These are phyloP conservation scores for Hygrophila difformis DNA, from an alignment of 257 asterid genomes.

Conservation along the genomic window DNA sequence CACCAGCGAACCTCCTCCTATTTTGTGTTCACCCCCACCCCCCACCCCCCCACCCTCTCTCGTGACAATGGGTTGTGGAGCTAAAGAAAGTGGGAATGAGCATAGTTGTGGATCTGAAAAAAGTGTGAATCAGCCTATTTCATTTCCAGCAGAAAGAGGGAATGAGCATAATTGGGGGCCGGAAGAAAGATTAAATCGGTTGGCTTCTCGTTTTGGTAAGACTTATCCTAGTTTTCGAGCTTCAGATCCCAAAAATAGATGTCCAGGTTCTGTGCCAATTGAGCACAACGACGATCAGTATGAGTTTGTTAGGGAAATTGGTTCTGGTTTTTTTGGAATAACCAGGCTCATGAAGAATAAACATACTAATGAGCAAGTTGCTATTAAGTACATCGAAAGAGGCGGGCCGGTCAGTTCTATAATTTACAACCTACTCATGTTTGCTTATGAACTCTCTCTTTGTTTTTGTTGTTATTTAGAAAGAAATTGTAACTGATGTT, in stretches of 20 bases:
- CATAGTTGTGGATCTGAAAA: no score
- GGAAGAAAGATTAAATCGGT: no score
- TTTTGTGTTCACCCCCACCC: neutral
- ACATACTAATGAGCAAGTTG: conserved; percentile 43
- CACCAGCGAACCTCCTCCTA: no score
- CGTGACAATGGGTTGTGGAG: neutral
- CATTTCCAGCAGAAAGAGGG: no score
- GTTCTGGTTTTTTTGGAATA: conserved; percentile 47
- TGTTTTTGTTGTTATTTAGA: conserved; percentile 2
- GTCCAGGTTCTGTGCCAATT: conserved; percentile 37
- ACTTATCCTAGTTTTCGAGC: conserved; percentile 20
- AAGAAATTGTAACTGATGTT: no score
- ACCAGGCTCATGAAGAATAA: conserved; percentile 49
- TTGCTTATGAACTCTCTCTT: neutral
- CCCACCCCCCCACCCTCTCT: neutral
- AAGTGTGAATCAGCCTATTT: neutral
- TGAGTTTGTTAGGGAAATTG: conserved; percentile 38
- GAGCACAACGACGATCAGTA: conserved; percentile 44
- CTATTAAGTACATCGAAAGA: conserved; percentile 32
- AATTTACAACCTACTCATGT: neutral
- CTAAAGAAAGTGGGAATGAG: no score
- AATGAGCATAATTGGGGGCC: no score
- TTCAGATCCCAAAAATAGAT: conserved; percentile 16
- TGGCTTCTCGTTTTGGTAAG: conserved; percentile 1
- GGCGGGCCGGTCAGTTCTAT: conserved; percentile 38